Base-by-base conservation (phyloP, 148 eudicot genomes). In the Camellia japonica region DNA sequence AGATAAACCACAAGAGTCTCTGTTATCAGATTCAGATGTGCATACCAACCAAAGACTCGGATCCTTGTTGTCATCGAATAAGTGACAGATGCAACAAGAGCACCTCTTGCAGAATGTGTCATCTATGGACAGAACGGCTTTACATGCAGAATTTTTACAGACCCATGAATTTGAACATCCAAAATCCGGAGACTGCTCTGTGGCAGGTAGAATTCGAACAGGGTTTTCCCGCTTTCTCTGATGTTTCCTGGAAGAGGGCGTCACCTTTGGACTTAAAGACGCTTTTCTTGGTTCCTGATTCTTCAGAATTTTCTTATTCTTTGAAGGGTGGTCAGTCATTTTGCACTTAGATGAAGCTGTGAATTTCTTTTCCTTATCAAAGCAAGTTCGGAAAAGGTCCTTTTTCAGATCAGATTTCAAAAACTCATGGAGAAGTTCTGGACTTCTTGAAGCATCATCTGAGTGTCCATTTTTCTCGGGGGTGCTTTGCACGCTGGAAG, bases 11-110 rank as follows among this genome's bases (percentile, higher is more conserved):
- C 99, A 96, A 44, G 90, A 84, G 59, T 92, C 91, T 64, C 79
- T 75, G 20, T 79, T 61, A 30, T 79, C 84, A 83, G 87, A 87
- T 74, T 92, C 92, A 77, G 94, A 90, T 84, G 90, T 81, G 78
- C 99, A 95, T n/a, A 90, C 92, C 77, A 95, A 79, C 98, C 98
- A 95, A 82, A 92, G 96, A 85, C 97, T 93, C 10, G 97, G 97
- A 86, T 95, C 97, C 84, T 95, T 95, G 72, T 93, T 93, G 79
- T 92, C 97, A 90, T 95, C 97, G 84, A 89, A 93, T 62, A 60
- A 81, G 85, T 89, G 94, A 77, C 97, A 95, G 18, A 95, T 93
- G 86, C 92, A 93, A 84, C 99, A 95, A 14, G 99, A 96, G 81
- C 99, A 96, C 87, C 99, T 91, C 87, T 86, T 87, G 86, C 99